A percentile compares a stretch with the other conserved stretches of the same genome.
These are phyloP conservation scores for Salix udensis DNA, from an alignment of 345 rosid genomes.

Conservation along the genomic window DNA sequence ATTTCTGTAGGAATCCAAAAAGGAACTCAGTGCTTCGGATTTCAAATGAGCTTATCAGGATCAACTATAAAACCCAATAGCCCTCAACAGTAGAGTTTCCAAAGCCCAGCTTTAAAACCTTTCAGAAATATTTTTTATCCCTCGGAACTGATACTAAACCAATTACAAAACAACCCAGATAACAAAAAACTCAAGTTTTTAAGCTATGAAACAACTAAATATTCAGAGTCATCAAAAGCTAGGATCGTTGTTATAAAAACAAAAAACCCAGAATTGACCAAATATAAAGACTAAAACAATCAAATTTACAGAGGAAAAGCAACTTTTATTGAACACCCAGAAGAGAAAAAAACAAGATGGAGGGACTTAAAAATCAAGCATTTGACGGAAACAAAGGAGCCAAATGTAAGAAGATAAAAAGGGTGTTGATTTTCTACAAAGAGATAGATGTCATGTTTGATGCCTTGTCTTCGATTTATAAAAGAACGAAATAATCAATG, in stretches of 20 bases:
- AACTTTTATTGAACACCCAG: background rate
- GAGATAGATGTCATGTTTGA: background rate
- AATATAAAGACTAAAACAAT: background rate
- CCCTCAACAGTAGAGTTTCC: background rate
- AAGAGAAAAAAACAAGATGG: background rate
- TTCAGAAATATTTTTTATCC: background rate
- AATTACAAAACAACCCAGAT: constrained; percentile 1
- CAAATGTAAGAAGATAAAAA: background rate
- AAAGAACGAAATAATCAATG: background rate
- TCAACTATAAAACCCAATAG: background rate
- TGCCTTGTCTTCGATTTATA: background rate
- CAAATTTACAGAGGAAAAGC: background rate
- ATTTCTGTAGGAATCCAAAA: background rate
- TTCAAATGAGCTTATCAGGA: background rate
- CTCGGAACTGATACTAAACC: background rate
- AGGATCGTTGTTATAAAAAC: background rate
- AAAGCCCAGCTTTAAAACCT: background rate
- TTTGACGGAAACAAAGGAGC: background rate
- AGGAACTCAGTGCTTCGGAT: background rate
- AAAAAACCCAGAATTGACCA: background rate
- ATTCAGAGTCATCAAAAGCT: background rate
- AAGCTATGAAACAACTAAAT: background rate
- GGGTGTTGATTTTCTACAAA: background rate
- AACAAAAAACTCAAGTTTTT: background rate
- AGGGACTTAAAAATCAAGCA: background rate